Evolutionary conservation across 257 asterid genomes (phyloP), one percentile per base, ranked within the genome.

Genomic region (Nicotiana noctiflora): DNA sequence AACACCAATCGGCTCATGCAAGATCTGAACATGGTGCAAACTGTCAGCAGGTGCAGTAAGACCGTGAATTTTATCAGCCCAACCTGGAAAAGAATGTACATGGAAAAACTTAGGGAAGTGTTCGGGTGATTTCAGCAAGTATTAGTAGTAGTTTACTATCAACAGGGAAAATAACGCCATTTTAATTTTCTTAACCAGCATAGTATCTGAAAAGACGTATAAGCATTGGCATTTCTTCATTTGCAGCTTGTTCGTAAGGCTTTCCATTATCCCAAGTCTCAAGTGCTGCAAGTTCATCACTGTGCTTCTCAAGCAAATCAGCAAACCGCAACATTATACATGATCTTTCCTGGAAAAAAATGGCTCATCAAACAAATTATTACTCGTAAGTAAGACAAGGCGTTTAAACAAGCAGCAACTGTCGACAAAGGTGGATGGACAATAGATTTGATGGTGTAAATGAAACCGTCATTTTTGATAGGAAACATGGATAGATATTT

Each of bases 1-100:
- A 12, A 93, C 98, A 46, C 98, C 97, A 19, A 89, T 93, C 12
- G 95, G 98, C 37, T 91, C 98, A 70, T 88, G 94, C 86, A 93
- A 79, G 67, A 80, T 84, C 82, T 91, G 96, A 49, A 91, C 88
- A 5, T 91, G 94, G 83, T 91, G 83, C 1, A 90, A 89, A 31
- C 93, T 88, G 55, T 91, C 97, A n/a, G 91, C 93, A 19, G 91
- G 97, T 85, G 89, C 92, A 0, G 96, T 91, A 75, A 89, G 27
- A 21, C 97, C 96, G 32, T 92, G 94, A 34, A 92, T 91, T 82
- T 92, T 92, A 81, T 91, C 97, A 0, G 88, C 94, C 94, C 97
- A 92, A 44, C 93, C 94, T 91, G 25, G 17, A 59, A 31, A 66
- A 18, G 65, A 76, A 53, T 59, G 64, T 27, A 29, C 29, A 15